A percentile compares a stretch with the other conserved stretches of the same genome.
Evolutionary conservation across 305 asterid species (phyloP).

Genomic region (Fraxinus nigra): DNA sequence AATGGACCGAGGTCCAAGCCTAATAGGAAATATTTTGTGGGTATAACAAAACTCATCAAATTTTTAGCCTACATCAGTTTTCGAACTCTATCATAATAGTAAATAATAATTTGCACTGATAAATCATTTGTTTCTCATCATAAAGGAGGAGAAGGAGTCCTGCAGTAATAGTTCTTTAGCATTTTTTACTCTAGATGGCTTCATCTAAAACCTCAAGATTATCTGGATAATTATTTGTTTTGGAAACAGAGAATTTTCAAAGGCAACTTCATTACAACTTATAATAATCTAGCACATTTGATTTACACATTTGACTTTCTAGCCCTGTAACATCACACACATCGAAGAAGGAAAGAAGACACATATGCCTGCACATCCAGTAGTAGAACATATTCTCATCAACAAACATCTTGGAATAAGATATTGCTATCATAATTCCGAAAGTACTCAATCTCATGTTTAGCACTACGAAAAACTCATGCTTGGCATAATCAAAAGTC

Average conservation of each 20-base stretch:
- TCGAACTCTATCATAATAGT: not conserved
- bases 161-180: not conserved
- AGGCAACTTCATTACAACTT: not conserved
- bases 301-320: not conserved
- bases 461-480: not conserved
- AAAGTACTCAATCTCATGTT: not conserved
- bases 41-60: not conserved
- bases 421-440: not conserved
- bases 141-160: not conserved
- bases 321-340: not conserved
- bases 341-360: not conserved
- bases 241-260: not conserved
- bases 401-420: not conserved
- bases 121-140: slow-evolving; percentile 6
- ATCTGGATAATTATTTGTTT: not conserved
- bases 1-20: too few species aligned
- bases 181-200: not conserved
- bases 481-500: not conserved
- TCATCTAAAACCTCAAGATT: not conserved
- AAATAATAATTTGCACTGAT: not conserved
- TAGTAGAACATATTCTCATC: not conserved
- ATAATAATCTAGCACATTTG: not conserved
- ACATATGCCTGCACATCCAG: not conserved
- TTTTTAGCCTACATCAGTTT: not conserved
- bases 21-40: too few species aligned